A percentile compares a stretch with the other conserved stretches of the same genome.
Conservation (phyloP, 2,329 filamentous ascomycete genomes). For the Aspergillus sojae region DNA sequence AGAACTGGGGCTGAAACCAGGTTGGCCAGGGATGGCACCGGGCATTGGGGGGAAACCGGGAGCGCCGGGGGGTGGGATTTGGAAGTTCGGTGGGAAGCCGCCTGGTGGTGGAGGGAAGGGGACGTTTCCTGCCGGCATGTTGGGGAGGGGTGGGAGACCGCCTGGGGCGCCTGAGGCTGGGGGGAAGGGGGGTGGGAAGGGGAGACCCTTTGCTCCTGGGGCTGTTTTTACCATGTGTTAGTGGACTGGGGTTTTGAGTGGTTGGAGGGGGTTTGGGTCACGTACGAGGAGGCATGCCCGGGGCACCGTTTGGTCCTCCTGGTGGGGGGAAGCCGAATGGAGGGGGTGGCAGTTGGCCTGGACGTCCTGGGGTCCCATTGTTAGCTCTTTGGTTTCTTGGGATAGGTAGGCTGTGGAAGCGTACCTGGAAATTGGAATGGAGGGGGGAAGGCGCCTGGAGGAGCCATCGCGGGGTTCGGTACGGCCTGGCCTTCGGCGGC, state of each 20-base stretch:
- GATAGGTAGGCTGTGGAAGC: conserved; percentile 17
- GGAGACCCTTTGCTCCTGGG: conserved; percentile 58
- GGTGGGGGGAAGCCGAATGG: conserved; percentile 58
- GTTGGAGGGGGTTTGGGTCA: conserved; percentile 19
- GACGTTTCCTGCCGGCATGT: conserved; percentile 44
- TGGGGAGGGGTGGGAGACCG: conserved; percentile 39
- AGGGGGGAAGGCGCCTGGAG: conserved; percentile 50
- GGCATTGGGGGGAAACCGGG: conserved; percentile 38
- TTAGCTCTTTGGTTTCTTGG: neutral
- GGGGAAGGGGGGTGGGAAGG: conserved; percentile 54
- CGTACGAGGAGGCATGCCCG: conserved; percentile 58
- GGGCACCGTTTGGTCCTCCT: conserved; percentile 41
- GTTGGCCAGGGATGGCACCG: conserved; percentile 24
- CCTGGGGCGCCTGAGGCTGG: conserved; percentile 37
- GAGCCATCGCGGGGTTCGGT: conserved; percentile 81
- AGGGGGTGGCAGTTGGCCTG: conserved; percentile 55
- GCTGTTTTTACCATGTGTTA: conserved; percentile 43
- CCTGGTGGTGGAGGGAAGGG: conserved; percentile 49
- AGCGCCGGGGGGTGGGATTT: conserved; percentile 39
- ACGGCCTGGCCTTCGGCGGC: conserved; percentile 87
- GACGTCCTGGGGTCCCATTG: conserved; percentile 27
- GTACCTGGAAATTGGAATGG: conserved; percentile 67
- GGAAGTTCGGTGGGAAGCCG: conserved; percentile 47
- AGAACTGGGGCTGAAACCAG: conserved; percentile 31
- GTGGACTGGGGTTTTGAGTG: conserved; percentile 10